Base-by-base conservation (phyloP, 2,329 filamentous ascomycete species). In the Cladorrhinum sp. region DNA sequence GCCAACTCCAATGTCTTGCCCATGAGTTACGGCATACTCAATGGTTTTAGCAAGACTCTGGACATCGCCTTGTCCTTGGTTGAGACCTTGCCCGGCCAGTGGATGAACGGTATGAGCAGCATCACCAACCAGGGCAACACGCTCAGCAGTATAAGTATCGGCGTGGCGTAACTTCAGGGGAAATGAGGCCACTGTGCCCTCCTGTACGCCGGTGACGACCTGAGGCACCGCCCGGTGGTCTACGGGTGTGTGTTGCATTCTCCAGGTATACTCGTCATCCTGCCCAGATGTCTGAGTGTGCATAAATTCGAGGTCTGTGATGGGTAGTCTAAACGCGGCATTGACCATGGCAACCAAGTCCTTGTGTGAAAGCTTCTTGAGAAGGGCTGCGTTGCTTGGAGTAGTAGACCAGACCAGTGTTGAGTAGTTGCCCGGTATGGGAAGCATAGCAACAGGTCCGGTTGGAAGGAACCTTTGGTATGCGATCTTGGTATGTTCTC, bases 371-470 rank as follows among this genome's bases (percentile, higher is more conserved):
- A 99, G 81, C 38, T 83, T 84, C 78, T 96, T 97, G 45, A 99
- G 81, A 58, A 88, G 81, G 0, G 89, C 82, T 0, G 93, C 95
- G 62, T 91, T 87, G 58, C 86, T 81, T 0, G 92, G 89, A 0
- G 91, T 95, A 1, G 93, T 98, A 5, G 92, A 96, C 95, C 95
- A 99, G 18, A 99, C 95, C 3, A 99, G 80, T 0, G 92, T 93
- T 3, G 93, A 88, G 72, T 85, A 84, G 65, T 90, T 89, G 20
- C 90, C 90, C 0, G 95, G 95, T 8, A 99, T 79, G 1, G 95
- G 95, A 1, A 99, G 85, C 77, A 98, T 87, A 18, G 95, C 95
- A 55, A 98, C 86, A 0, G 95, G 95, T 0, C 95, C 95, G 0
- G 91, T 91, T 3, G 95, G 95, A 13, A 99, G 80, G 78, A 99